Conservation (phyloP, 2,329 filamentous ascomycete genomes). For the Phaeosphaeriaceae sp. region DNA sequence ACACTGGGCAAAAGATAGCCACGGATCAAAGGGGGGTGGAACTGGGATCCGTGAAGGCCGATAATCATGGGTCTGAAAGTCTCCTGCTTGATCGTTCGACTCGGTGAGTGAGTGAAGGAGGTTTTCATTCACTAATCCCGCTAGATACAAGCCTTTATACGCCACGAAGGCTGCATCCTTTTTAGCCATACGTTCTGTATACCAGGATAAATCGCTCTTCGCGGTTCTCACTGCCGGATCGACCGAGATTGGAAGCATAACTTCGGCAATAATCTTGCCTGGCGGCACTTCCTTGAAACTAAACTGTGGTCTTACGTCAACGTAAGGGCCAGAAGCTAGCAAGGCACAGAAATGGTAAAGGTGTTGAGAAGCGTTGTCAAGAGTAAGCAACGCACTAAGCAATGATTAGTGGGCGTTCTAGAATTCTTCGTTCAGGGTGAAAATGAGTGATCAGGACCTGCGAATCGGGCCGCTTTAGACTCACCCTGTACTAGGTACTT, state of each 20-base stretch:
- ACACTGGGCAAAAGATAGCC: constrained; percentile 24
- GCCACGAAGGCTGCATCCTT: constrained; percentile 86
- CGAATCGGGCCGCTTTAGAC: constrained; percentile 3
- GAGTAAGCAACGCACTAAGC: constrained; percentile 68
- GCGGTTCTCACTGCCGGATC: constrained; percentile 66
- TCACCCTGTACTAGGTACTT: constrained; percentile 37
- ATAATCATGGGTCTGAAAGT: constrained; percentile 33
- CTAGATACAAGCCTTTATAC: constrained; percentile 71
- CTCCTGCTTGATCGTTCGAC: constrained; percentile 16
- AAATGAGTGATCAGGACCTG: too few relatives aligned
- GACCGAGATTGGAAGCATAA: constrained; percentile 74
- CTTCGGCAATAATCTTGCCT: constrained; percentile 60
- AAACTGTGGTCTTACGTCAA: constrained; percentile 73
- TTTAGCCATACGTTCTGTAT: constrained; percentile 71
- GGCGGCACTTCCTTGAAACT: constrained; percentile 54
- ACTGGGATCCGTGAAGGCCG: constrained; percentile 35
- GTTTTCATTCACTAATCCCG: constrained; percentile 77
- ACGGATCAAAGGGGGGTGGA: constrained; percentile 37
- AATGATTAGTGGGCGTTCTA: neutral
- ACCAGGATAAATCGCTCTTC: constrained; percentile 65
- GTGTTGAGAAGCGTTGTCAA: constrained; percentile 75
- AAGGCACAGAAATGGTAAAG: constrained; percentile 80
- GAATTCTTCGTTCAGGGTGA: neutral
- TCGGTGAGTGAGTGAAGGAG: constrained; percentile 67
- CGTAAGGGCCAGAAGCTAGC: constrained; percentile 64